Evolutionary conservation across 495 filamentous ascomycete genomes (phyloP).

Genomic region (Rhizodiscina lignyota): DNA sequence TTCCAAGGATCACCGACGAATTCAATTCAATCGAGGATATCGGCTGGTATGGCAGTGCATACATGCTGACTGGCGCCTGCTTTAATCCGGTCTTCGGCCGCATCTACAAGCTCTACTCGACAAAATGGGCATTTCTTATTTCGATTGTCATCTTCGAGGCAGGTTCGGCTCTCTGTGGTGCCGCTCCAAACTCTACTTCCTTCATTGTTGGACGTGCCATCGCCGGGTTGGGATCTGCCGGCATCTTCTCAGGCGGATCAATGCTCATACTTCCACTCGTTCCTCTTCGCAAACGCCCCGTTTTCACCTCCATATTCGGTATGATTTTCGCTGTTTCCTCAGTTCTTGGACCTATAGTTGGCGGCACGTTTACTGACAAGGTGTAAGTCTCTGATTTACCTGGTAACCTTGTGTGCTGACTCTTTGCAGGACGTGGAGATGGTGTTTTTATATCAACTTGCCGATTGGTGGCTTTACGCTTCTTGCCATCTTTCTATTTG

Average conservation of each 20-base stretch:
- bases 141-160: constrained; percentile 5
- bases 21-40: constrained; percentile 4
- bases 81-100: constrained; percentile 2
- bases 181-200: constrained; percentile 3
- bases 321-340: constrained; percentile 3
- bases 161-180: constrained; percentile 4
- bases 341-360: constrained; percentile 5
- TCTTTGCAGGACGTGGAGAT: constrained; percentile 5
- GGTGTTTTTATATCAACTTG: constrained; percentile 23
- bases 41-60: constrained; percentile 4
- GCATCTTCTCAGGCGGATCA: constrained; percentile 4
- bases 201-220: constrained; percentile 8
- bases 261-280: constrained; percentile 4
- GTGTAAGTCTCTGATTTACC: too few species aligned
- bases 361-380: constrained; percentile 4
- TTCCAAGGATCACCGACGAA: constrained; percentile 2
- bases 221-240: constrained; percentile 5
- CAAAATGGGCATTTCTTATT: background rate
- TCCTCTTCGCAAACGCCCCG: constrained; percentile 6
- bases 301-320: constrained; percentile 1
- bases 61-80: background rate
- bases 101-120: constrained; percentile 1
- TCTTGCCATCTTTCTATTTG: constrained; percentile 31
- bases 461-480: constrained; percentile 37
- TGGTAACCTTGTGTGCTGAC: constrained; percentile 37